Evolutionary conservation across 805 yeast species (phyloP), one percentile per base, ranked within the genome.

Genomic region (Ogataea pignaliae): DNA sequence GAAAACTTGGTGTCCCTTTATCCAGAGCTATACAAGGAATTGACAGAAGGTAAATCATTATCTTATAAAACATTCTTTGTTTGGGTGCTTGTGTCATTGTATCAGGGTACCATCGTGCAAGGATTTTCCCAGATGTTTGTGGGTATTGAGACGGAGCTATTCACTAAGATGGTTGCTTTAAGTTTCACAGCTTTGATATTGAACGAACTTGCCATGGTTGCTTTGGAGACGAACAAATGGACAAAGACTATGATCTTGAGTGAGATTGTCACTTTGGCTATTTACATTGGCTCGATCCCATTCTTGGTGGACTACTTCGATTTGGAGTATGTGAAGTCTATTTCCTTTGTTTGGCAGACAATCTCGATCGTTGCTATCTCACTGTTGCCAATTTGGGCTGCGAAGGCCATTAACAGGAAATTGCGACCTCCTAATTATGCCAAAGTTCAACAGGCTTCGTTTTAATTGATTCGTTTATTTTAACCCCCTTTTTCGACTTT

Each of bases 351-450:
- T 45, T 88, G 95, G 85, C 90, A 86, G 59, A 64, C 78, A 7
- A 63, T 73, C 2, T 68, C 84, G 9, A 82, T 87, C 11, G 65
- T 90, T 34, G 71, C 79, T 0, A 68, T 87, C 3, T 84, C 96
- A 7, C 70, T 91, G 45, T 64, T 88, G 32, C 99, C 99, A 0
- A 95, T 91, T 1, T 91, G 97, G 97, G 68, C 84, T 2, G 81
- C 83, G 3, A 87, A 87, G 63, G 72, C 85, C 3, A 68, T 91
- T 14, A 81, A 83, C 58, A 75, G 96, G 50, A 80, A 72, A 48
- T 64, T 93, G 44, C 79, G 89, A 53, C 98, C 99, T 3, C 99
- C 99, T 29, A 88, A 88, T 59, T 93, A 93, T 63, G 97, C 97
- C 9, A 93, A 93, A 64, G 98, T 93, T 35, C 98, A 90, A 63